Conservation (phyloP, 768 basidiomycete species). For the Exsudoporus frostii region DNA sequence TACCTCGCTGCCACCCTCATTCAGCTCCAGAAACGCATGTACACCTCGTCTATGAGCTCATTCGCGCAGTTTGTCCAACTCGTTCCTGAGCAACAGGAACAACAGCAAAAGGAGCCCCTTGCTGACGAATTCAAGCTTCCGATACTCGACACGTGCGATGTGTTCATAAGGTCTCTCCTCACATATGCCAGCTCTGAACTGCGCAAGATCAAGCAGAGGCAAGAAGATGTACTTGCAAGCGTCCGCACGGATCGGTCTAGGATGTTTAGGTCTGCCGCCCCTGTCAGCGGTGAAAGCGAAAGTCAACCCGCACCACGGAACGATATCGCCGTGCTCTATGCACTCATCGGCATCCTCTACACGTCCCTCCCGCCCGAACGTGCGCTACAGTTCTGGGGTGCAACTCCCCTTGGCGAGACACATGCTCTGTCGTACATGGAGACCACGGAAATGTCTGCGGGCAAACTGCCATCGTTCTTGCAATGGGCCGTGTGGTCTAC, state of each 20-base stretch:
- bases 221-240: constrained; percentile 79
- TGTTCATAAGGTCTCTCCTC: constrained; percentile 66
- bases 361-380: constrained; percentile 68
- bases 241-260: constrained; percentile 63
- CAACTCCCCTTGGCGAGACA: constrained; percentile 44
- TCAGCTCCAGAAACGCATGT: constrained; percentile 44
- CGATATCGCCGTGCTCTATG: constrained; percentile 82
- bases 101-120: constrained; percentile 36
- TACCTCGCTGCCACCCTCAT: constrained; percentile 64
- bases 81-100: constrained; percentile 35
- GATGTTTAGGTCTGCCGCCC: constrained; percentile 40
- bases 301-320: constrained; percentile 59
- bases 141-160: constrained; percentile 65
- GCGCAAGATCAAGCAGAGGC: constrained; percentile 82
- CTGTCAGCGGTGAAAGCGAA: constrained; percentile 42
- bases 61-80: constrained; percentile 40
- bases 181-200: constrained; percentile 77
- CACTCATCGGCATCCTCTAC: constrained; percentile 81
- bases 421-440: constrained; percentile 53
- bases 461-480: constrained; percentile 70
- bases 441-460: constrained; percentile 55
- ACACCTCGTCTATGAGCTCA: constrained; percentile 32
- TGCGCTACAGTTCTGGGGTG: constrained; percentile 85
- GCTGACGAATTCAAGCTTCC: constrained; percentile 46
- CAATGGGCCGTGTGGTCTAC: constrained; percentile 92